Evolutionary conservation across 441 rosid genomes (phyloP).

Genomic region (Populus hybrid): DNA sequence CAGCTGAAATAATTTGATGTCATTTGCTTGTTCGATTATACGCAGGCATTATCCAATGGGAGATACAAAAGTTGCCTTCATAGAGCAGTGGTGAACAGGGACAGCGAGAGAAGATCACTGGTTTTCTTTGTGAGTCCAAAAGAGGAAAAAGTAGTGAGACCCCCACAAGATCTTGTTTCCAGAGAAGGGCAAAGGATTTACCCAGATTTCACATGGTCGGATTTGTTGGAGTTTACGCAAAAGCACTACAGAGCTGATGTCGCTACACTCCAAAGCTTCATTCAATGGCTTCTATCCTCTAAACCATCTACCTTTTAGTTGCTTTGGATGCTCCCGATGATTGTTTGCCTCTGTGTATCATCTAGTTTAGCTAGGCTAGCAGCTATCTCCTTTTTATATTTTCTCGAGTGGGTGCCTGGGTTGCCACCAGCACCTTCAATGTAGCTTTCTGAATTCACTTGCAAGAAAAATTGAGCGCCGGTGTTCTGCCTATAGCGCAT

Average conservation of each 20-base stretch:
- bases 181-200: constrained; percentile 36
- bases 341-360: neutral
- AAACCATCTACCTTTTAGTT: constrained; percentile 11
- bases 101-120: constrained; percentile 53
- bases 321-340: neutral
- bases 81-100: constrained; percentile 64
- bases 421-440: neutral
- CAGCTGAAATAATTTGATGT: neutral
- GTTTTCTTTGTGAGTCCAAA: constrained; percentile 63
- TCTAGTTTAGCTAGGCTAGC: neutral
- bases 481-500: neutral
- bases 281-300: constrained; percentile 30
- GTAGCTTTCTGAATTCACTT: neutral
- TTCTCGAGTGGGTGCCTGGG: neutral
- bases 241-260: constrained; percentile 42
- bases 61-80: constrained; percentile 64
- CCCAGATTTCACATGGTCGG: constrained; percentile 62
- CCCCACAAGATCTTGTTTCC: constrained; percentile 41
- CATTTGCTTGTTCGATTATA: neutral
- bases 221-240: constrained; percentile 49
- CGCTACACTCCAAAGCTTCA: constrained; percentile 42
- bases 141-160: constrained; percentile 56
- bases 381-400: neutral
- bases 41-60: constrained; percentile 38
- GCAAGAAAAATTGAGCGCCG: neutral